phyloP scores from a whole-genome alignment of 176 grass and related monocot genomes.

The Aegilops bicornis region DNA sequence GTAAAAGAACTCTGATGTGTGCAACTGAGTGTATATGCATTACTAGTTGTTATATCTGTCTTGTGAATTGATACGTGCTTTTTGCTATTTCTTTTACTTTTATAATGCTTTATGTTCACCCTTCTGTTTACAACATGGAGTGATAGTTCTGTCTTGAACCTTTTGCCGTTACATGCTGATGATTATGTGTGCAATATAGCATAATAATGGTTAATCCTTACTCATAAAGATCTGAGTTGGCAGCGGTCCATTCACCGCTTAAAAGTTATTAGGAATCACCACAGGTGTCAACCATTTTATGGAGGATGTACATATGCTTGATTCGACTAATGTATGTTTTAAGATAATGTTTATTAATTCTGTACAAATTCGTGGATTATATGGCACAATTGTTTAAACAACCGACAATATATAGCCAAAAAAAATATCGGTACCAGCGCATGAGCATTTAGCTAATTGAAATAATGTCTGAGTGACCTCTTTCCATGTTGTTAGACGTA shows the following conservation, averaged over 20 bases:
- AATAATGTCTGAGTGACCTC: slow-evolving; percentile 2
- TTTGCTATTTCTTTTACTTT: background rate
- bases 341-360: background rate
- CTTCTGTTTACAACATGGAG: background rate
- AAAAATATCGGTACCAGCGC: background rate
- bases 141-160: background rate
- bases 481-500: background rate
- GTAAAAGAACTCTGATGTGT: slow-evolving; percentile 53
- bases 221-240: background rate
- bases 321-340: background rate
- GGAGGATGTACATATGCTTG: background rate
- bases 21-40: background rate
- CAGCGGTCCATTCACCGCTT: background rate
- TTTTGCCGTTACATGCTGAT: background rate
- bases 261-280: background rate
- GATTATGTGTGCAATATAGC: background rate
- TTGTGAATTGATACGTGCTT: background rate
- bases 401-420: background rate
- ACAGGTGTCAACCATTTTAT: background rate
- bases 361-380: background rate
- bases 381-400: background rate
- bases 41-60: slow-evolving; percentile 21
- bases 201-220: background rate
- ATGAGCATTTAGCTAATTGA: background rate
- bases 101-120: background rate